Evolutionary conservation across 257 asterid species (phyloP).

Genomic region (Nicotiana knightiana): DNA sequence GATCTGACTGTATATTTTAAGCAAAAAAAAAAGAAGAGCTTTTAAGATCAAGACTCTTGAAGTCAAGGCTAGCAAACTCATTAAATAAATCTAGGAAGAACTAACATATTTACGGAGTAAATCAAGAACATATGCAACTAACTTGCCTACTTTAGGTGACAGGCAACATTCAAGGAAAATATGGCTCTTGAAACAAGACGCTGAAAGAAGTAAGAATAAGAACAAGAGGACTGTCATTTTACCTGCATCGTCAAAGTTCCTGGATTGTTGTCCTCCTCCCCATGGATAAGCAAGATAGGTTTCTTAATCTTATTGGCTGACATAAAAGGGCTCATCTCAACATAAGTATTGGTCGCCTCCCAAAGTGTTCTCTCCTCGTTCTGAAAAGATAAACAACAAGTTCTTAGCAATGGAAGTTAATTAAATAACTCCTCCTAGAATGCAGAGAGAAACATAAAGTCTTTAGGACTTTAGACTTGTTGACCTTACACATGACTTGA

Average conservation of each 20-base stretch:
- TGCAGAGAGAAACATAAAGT: background rate
- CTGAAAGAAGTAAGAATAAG: slow-evolving; percentile 12
- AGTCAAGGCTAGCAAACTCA: background rate
- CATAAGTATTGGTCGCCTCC: slow-evolving; percentile 83
- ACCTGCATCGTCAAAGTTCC: slow-evolving; percentile 99
- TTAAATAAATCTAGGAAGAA: background rate
- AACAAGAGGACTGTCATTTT: slow-evolving; percentile 11
- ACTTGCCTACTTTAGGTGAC: background rate
- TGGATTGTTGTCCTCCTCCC: slow-evolving; percentile 96
- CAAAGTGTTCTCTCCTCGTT: slow-evolving; percentile 97
- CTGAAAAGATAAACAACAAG: slow-evolving; percentile 27
- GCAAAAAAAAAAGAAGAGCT: slow-evolving; percentile 1
- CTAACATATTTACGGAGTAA: background rate
- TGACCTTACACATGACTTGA: background rate
- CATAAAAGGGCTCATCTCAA: slow-evolving; percentile 91
- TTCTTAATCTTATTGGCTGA: slow-evolving; percentile 92
- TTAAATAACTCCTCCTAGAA: background rate
- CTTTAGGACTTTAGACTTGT: background rate
- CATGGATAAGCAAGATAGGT: slow-evolving; percentile 93
- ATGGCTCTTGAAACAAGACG: background rate
- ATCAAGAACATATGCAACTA: background rate
- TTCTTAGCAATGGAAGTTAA: background rate
- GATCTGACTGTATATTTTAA: slow-evolving; percentile 61
- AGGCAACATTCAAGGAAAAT: background rate
- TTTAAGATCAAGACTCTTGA: background rate